Conservation (phyloP, 345 rosid species). For the Populus pruinosa region DNA sequence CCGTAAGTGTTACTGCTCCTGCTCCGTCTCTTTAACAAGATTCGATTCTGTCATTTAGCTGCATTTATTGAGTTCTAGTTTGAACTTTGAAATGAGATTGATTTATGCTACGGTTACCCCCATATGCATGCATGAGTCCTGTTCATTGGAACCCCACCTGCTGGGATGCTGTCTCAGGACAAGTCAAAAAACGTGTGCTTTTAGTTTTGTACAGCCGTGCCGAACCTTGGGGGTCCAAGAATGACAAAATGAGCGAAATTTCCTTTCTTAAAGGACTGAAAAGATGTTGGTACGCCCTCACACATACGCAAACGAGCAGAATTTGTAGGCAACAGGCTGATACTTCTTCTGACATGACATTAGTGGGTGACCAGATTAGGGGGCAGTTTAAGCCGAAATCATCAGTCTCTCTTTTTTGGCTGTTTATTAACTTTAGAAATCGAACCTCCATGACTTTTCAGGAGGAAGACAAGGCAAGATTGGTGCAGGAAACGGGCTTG, state of each 20-base stretch:
- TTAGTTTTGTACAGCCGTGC: background rate
- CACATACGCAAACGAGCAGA: background rate
- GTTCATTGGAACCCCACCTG: conserved; percentile 6
- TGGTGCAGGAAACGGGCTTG: conserved; percentile 96
- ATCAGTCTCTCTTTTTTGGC: background rate
- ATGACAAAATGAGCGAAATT: conserved; percentile 10
- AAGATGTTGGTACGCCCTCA: background rate
- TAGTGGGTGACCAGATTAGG: conserved; percentile 1
- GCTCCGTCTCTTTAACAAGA: background rate
- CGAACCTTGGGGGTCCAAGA: background rate
- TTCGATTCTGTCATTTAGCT: background rate
- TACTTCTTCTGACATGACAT: conserved; percentile 14
- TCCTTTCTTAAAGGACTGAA: background rate
- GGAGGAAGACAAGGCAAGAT: conserved; percentile 98
- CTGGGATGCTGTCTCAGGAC: background rate
- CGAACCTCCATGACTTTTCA: conserved; percentile 24
- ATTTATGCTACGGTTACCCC: background rate
- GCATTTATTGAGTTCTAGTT: background rate
- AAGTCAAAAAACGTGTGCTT: conserved; percentile 3
- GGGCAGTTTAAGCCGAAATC: background rate
- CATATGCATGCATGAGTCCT: background rate
- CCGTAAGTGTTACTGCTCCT: conserved; percentile 44
- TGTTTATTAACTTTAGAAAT: background rate
- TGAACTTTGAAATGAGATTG: background rate
- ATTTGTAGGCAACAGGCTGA: background rate